Percentiles rank a stretch among this genome's conserved stretches.
Conservation (phyloP, 441 rosid species). For the Pelargonium citronellum region DNA sequence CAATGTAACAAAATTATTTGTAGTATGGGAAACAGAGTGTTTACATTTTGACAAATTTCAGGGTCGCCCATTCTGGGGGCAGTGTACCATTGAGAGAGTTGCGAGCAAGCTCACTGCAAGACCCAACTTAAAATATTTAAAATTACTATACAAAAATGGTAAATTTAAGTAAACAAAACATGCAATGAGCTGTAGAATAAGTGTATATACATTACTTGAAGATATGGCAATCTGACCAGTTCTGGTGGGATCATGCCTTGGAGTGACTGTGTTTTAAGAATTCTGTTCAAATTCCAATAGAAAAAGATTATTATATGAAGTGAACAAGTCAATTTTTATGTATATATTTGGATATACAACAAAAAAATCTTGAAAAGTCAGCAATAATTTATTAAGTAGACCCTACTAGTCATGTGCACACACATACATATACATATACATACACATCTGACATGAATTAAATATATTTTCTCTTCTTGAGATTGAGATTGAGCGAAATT, state of each 20-base stretch:
- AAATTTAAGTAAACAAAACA: neutral
- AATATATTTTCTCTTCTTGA: too few relatives aligned
- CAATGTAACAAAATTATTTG: too few relatives aligned
- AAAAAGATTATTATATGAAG: neutral
- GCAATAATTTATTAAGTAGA: too few relatives aligned
- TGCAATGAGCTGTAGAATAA: too few relatives aligned
- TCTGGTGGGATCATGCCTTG: constrained; percentile 42
- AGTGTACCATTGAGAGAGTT: constrained; percentile 56
- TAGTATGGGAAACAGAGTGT: neutral
- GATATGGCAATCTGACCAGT: constrained; percentile 36
- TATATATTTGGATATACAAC: too few relatives aligned
- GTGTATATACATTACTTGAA: constrained; percentile 36
- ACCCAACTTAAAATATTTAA: neutral
- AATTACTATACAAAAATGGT: neutral
- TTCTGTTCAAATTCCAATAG: constrained; percentile 28
- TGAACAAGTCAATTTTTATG: too few relatives aligned
- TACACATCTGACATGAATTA: too few relatives aligned
- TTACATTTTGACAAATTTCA: constrained; percentile 35
- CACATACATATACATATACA: too few relatives aligned
- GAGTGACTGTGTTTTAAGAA: constrained; percentile 37
- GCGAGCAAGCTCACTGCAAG: constrained; percentile 44
- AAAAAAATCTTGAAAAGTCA: too few relatives aligned
- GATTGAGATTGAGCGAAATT: too few relatives aligned
- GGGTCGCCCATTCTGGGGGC: constrained; percentile 47
- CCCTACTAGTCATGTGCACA: too few relatives aligned